Evolutionary conservation across 345 rosid species (phyloP).

Genomic region (Brassica napus): DNA sequence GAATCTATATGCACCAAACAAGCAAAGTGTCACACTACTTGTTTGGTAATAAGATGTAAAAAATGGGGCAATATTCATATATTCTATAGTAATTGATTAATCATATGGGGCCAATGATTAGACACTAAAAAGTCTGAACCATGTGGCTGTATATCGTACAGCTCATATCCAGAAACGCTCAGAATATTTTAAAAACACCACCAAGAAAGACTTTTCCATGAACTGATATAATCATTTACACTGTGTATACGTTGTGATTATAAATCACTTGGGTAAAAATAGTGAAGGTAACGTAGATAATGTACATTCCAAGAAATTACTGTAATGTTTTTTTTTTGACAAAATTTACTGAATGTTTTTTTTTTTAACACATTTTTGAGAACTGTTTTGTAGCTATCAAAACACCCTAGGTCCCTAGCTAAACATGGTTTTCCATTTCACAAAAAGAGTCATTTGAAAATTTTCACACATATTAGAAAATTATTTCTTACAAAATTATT

Average conservation of each 20-base stretch:
- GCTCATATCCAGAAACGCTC: constrained; percentile 29
- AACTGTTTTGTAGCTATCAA: no score
- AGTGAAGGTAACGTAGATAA: not conserved
- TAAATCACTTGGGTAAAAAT: not conserved
- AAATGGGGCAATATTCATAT: not conserved
- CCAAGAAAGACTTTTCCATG: constrained; percentile 13
- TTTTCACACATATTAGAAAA: no score
- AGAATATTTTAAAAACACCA: not conserved
- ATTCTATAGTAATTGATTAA: constrained; percentile 3
- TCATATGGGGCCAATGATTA: constrained; percentile 30
- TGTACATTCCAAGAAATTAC: constrained; percentile 9
- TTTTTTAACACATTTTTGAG: no score
- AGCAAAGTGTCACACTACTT: constrained; percentile 1
- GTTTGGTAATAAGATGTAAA: not conserved
- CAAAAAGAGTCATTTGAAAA: no score
- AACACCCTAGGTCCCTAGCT: no score
- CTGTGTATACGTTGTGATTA: not conserved
- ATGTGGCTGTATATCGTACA: constrained; percentile 28
- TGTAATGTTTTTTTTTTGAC: no score
- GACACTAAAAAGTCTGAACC: constrained; percentile 27
- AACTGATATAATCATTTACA: not conserved
- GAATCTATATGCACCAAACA: constrained; percentile 27
- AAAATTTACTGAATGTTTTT: no score
- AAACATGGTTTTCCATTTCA: not conserved
- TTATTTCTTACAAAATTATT: no score